These are phyloP conservation scores for Boletus tylopilopsis DNA, from an alignment of 768 basidiomycete genomes.

Conservation along the genomic window DNA sequence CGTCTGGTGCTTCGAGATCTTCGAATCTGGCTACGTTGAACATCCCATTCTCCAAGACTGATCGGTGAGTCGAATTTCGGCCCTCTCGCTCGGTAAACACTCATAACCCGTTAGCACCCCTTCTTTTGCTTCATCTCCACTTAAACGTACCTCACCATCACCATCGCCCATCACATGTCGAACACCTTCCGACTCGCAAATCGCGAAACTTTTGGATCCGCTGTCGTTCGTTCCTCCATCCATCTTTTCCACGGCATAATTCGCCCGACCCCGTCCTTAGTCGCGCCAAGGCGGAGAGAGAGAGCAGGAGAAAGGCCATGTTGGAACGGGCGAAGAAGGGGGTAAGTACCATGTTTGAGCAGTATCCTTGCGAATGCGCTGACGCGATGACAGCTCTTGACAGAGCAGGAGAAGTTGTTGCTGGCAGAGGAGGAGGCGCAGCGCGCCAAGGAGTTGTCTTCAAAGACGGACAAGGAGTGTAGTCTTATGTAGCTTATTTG, in stretches of 20 bases:
- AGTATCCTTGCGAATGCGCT: not conserved
- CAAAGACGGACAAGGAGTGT: slow-evolving; percentile 44
- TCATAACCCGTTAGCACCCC: slow-evolving; percentile 61
- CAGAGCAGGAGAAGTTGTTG: slow-evolving; percentile 59
- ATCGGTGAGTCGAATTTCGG: slow-evolving; percentile 54
- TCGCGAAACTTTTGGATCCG: slow-evolving; percentile 34
- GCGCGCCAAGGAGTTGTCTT: slow-evolving; percentile 28
- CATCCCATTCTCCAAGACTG: slow-evolving; percentile 44
- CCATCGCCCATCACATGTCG: slow-evolving; percentile 22
- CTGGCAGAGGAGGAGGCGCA: slow-evolving; percentile 52
- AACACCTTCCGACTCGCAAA: slow-evolving; percentile 30
- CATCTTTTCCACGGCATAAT: slow-evolving; percentile 65
- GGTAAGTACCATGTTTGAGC: slow-evolving; percentile 37
- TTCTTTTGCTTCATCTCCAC: slow-evolving; percentile 20
- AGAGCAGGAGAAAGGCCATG: slow-evolving; percentile 68
- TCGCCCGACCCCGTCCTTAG: slow-evolving; percentile 35
- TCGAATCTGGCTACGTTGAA: slow-evolving; percentile 18
- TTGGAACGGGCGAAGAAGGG: slow-evolving; percentile 72
- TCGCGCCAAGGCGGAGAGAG: slow-evolving; percentile 71
- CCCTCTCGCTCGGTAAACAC: slow-evolving; percentile 42
- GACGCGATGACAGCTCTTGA: slow-evolving; percentile 43
- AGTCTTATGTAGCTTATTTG: slow-evolving; percentile 45
- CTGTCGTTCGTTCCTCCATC: slow-evolving; percentile 62
- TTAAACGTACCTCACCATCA: slow-evolving; percentile 9
- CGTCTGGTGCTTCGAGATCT: slow-evolving; percentile 11